These are phyloP conservation scores for Nevesoporus exiguus DNA, from an alignment of 768 basidiomycete species.

Conservation along the genomic window DNA sequence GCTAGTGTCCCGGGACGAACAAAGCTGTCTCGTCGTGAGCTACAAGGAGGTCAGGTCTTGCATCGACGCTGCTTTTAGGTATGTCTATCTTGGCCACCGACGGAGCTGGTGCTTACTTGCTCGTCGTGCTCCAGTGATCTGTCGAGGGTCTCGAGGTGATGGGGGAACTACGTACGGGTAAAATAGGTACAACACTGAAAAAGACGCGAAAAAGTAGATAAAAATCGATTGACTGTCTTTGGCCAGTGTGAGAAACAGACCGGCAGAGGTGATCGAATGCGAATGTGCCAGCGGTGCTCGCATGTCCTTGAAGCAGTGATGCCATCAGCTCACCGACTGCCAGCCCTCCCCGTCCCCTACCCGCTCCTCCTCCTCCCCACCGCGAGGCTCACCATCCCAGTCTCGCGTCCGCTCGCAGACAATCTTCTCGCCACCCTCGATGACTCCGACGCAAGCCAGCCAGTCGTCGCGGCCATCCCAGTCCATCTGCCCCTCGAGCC, in stretches of 20 bases:
- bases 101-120: neutral
- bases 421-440: conserved; percentile 65
- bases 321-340: conserved; percentile 43
- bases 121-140: conserved; percentile 42
- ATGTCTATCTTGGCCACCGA: conserved; percentile 20
- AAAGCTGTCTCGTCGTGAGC: conserved; percentile 90
- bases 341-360: conserved; percentile 64
- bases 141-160: conserved; percentile 24
- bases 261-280: neutral
- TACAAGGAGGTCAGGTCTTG: conserved; percentile 90
- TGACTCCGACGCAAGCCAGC: conserved; percentile 59
- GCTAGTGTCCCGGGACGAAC: conserved; percentile 93
- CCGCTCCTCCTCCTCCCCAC: conserved; percentile 76
- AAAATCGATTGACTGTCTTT: conserved; percentile 23
- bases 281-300: neutral
- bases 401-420: conserved; percentile 59
- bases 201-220: conserved; percentile 50
- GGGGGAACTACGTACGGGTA: conserved; percentile 18
- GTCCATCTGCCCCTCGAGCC: conserved; percentile 31
- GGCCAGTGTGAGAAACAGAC: conserved; percentile 1
- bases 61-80: conserved; percentile 83
- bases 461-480: conserved; percentile 67
- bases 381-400: conserved; percentile 63
- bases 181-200: conserved; percentile 73
- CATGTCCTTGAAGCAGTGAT: conserved; percentile 11